phyloP scores from a whole-genome alignment of 345 rosid species.

The Pistacia vera region DNA sequence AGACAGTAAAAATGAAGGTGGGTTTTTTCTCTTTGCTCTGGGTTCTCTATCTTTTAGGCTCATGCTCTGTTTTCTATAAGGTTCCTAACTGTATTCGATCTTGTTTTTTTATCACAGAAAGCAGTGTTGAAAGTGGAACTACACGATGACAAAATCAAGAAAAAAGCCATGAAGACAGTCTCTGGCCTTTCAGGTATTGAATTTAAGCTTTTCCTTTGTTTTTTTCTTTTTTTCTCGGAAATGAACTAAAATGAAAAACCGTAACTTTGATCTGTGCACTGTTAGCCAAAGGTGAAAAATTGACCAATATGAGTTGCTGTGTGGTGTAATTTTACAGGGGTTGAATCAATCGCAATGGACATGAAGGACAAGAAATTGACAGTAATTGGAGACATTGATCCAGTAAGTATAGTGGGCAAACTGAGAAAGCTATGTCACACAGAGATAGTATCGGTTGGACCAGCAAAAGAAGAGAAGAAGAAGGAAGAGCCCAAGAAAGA shows the following conservation, averaged over 20 bases:
- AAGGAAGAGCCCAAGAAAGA: slow-evolving; percentile 49
- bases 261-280: not conserved
- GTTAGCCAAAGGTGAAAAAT: too few relatives aligned
- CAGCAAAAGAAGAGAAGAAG: slow-evolving; percentile 60
- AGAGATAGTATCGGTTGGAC: slow-evolving; percentile 56
- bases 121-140: slow-evolving; percentile 49
- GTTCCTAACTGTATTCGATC: not conserved
- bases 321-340: slow-evolving; percentile 29
- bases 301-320: not conserved
- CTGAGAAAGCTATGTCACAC: slow-evolving; percentile 55
- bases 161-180: slow-evolving; percentile 54
- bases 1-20: slow-evolving; percentile 4
- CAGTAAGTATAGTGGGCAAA: slow-evolving; percentile 41
- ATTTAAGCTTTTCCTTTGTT: not conserved
- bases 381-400: slow-evolving; percentile 53
- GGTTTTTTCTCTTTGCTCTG: not conserved
- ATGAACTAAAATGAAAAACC: not conserved
- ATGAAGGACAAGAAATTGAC: slow-evolving; percentile 69
- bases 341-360: slow-evolving; percentile 53
- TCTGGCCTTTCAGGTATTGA: slow-evolving; percentile 51
- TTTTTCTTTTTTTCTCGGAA: not conserved
- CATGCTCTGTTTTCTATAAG: not conserved
- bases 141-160: slow-evolving; percentile 40
- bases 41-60: not conserved
- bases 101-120: slow-evolving; percentile 45